Percentiles rank a stretch among this genome's conserved stretches.
Evolutionary conservation across 768 basidiomycete species (phyloP).

Genomic region (Boletus sensibilis): DNA sequence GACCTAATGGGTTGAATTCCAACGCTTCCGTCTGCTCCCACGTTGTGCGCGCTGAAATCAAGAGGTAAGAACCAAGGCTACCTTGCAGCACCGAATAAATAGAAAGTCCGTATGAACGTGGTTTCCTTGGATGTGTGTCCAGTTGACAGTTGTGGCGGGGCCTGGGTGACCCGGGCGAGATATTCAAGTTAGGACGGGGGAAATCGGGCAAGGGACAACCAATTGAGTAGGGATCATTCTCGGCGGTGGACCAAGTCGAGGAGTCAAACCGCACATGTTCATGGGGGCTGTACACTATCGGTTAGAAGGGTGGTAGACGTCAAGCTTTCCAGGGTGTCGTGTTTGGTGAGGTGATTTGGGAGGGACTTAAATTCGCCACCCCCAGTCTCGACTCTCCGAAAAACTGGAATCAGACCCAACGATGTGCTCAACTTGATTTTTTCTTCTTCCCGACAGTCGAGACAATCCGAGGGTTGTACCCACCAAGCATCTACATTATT

Average conservation of each 20-base stretch:
- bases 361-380: neutral
- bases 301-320: neutral
- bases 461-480: conserved; percentile 1
- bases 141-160: neutral
- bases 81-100: neutral
- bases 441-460: neutral
- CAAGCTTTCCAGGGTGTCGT: neutral
- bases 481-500: neutral
- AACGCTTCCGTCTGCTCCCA: conserved; percentile 10
- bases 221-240: neutral
- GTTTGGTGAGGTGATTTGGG: neutral
- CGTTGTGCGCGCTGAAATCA: neutral
- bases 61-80: neutral
- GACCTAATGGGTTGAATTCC: conserved; percentile 12
- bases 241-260: neutral
- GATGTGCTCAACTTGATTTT: neutral
- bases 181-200: neutral
- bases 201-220: neutral
- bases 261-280: neutral
- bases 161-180: neutral
- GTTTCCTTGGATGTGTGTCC: neutral
- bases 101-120: conserved; percentile 14
- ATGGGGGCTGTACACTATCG: neutral
- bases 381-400: neutral
- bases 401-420: neutral